These are phyloP conservation scores for Saccharomycodes ludwigii DNA, from an alignment of 805 yeast species.

Conservation along the genomic window DNA sequence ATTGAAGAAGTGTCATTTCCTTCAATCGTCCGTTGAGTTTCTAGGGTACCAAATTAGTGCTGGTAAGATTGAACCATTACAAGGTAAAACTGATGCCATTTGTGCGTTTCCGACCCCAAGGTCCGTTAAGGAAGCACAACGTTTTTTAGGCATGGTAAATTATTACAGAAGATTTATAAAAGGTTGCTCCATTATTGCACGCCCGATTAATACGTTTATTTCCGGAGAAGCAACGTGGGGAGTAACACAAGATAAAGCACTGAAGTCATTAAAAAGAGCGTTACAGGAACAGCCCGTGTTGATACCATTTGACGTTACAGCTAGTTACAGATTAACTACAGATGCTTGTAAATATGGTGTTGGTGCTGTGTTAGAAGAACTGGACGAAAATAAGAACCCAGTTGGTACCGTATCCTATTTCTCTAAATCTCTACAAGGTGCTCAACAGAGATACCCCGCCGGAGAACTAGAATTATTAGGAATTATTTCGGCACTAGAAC, in stretches of 20 bases:
- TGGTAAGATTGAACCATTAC: conserved; percentile 8
- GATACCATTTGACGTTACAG: conserved; percentile 2
- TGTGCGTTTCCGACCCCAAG: conserved; percentile 5
- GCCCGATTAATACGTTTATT: conserved; percentile 7
- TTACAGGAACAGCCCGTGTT: conserved; percentile 2
- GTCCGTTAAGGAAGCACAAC: conserved; percentile 9
- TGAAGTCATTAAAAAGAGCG: conserved; percentile 3
- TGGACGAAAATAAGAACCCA: conserved; percentile 4
- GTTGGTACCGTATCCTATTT: conserved; percentile 10
- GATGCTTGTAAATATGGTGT: conserved; percentile 8
- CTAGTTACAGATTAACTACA: conserved; percentile 1
- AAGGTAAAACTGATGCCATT: conserved; percentile 10
- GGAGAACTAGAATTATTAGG: conserved; percentile 10
- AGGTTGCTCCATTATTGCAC: conserved; percentile 6
- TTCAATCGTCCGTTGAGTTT: conserved; percentile 6
- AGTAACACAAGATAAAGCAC: too few species aligned
- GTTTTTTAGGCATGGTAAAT: conserved; percentile 10
- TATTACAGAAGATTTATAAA: conserved; percentile 11
- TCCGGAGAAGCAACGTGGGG: conserved; percentile 2
- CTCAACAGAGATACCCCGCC: conserved; percentile 8
- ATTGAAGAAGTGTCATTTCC: conserved; percentile 9
- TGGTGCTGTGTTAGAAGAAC: conserved; percentile 11
- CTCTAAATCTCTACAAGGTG: conserved; percentile 4
- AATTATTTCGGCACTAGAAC: conserved; percentile 8
- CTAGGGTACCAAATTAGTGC: conserved; percentile 6